Evolutionary conservation across 192 early-diverging fungal genomes (phyloP).

Genomic region (Coemansia sp.): DNA sequence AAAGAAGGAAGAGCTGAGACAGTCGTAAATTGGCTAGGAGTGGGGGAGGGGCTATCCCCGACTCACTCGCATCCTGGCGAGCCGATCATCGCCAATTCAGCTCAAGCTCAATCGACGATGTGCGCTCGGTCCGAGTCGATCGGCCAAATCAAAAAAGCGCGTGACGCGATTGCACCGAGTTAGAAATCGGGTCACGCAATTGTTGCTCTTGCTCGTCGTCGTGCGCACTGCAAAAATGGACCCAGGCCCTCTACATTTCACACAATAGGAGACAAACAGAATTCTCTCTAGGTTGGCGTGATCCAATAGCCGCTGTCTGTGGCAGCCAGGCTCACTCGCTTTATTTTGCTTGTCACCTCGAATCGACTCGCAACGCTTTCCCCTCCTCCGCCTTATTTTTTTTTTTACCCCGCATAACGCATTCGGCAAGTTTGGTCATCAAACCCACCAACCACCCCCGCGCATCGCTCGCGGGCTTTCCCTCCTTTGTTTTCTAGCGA

Average conservation of each 20-base stretch:
- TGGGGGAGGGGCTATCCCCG: no score
- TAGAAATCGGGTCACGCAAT: not conserved
- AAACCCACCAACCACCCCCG: no score
- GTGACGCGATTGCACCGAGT: not conserved
- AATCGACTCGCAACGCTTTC: not conserved
- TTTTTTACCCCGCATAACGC: no score
- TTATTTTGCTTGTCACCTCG: not conserved
- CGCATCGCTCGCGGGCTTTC: no score
- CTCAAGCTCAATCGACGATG: no score
- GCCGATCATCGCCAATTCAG: no score
- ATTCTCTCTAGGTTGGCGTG: no score
- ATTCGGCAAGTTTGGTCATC: constrained; percentile 1
- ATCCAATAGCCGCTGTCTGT: not conserved
- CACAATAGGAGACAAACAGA: not conserved
- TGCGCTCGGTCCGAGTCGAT: not conserved
- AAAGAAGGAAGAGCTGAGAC: not conserved
- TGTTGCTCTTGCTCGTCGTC: not conserved
- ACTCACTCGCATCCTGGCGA: no score
- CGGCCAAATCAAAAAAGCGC: not conserved
- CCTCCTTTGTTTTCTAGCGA: not conserved
- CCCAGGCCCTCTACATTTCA: not conserved
- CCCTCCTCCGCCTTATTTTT: not conserved
- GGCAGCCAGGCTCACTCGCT: no score
- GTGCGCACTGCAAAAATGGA: not conserved
- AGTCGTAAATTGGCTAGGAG: not conserved